Conservation (phyloP, 176 grass and related monocot genomes). For the Aechmea fasciata region DNA sequence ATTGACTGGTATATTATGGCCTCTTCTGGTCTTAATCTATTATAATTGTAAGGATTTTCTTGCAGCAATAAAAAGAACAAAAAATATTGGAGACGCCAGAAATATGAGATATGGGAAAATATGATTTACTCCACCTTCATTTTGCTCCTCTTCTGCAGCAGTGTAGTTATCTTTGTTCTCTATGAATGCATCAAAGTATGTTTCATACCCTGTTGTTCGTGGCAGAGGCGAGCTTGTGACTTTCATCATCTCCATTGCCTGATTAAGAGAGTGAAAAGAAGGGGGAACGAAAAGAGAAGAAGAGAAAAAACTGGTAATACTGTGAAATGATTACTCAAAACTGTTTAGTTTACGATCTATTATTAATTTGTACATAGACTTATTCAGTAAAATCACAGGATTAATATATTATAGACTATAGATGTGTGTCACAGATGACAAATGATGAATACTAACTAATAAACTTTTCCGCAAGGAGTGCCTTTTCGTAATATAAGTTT, state of each 20-base stretch:
- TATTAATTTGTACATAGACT: too few species aligned
- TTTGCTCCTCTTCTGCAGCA: constrained; percentile 21
- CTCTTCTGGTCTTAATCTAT: too few species aligned
- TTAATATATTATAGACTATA: too few species aligned
- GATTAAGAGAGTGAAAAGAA: neutral
- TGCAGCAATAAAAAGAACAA: constrained; percentile 42
- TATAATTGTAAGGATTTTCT: constrained; percentile 55
- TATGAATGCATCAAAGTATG: constrained; percentile 65
- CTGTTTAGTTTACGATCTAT: neutral
- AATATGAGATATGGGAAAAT: constrained; percentile 65
- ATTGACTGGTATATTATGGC: too few species aligned
- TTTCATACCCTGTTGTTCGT: constrained; percentile 60
- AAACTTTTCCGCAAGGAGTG: neutral
- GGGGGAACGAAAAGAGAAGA: neutral
- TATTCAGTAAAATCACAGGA: too few species aligned
- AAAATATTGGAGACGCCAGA: constrained; percentile 55
- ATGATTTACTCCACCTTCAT: constrained; percentile 29
- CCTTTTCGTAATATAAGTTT: constrained; percentile 1
- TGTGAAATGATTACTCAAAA: neutral
- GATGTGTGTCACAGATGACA: neutral
- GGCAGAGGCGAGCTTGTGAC: constrained; percentile 30
- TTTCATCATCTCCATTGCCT: constrained; percentile 94
- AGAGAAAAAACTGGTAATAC: neutral
- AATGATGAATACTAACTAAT: neutral
- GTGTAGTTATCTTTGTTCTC: constrained; percentile 45